A percentile compares a stretch with the other conserved stretches of the same genome.
Conservation (phyloP, 768 basidiomycete genomes). For the Xerocomus spinulosus region DNA sequence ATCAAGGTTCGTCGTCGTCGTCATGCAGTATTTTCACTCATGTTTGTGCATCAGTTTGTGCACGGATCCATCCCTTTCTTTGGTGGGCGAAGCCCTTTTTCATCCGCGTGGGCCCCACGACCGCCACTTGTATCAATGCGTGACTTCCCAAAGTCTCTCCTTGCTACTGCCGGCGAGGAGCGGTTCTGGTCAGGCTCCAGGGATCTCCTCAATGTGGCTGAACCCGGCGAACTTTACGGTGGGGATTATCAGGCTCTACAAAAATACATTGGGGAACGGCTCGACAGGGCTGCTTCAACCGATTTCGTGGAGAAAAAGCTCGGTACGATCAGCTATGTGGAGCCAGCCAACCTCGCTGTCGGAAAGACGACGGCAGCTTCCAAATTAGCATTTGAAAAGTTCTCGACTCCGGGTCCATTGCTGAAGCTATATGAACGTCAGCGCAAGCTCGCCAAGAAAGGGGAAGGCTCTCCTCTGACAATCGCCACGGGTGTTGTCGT, state of each 20-base stretch:
- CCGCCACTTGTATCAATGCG: conserved; percentile 10
- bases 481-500: conserved; percentile 12
- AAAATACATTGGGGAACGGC: background rate
- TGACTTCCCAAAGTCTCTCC: conserved; percentile 10
- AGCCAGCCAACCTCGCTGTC: conserved; percentile 10
- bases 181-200: conserved; percentile 2
- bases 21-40: background rate
- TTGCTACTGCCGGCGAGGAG: background rate
- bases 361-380: conserved; percentile 8
- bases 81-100: conserved; percentile 16
- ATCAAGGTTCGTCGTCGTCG: background rate
- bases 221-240: background rate
- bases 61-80: conserved; percentile 15
- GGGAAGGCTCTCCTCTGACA: conserved; percentile 12
- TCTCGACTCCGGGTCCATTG: conserved; percentile 16
- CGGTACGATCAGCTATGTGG: background rate
- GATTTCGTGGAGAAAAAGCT: background rate
- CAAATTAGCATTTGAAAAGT: conserved; percentile 14
- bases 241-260: conserved; percentile 5
- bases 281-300: background rate
- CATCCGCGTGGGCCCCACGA: conserved; percentile 16
- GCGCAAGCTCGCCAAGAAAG: conserved; percentile 5
- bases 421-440: conserved; percentile 12
- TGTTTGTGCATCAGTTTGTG: conserved; percentile 3
- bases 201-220: conserved; percentile 3